A percentile compares a stretch with the other conserved stretches of the same genome.
These are phyloP conservation scores for Globisporangium solare DNA, from an alignment of 352 stramenopile genomes.

Conservation along the genomic window DNA sequence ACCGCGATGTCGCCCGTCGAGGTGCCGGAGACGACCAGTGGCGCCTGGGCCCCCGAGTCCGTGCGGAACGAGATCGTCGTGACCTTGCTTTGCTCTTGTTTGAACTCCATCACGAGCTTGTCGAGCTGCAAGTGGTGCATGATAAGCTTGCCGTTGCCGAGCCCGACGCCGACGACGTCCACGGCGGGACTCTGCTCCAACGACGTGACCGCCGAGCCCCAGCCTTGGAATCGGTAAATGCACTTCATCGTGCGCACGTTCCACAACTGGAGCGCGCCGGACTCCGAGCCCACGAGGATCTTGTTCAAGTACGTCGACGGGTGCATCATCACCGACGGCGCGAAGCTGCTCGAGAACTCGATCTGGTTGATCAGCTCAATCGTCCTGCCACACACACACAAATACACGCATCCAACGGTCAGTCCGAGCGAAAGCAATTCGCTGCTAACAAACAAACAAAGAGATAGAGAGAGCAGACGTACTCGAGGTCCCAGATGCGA, in stretches of 20 bases:
- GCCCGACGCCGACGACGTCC: conserved; percentile 86
- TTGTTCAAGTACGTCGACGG: conserved; percentile 95
- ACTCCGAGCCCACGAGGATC: conserved; percentile 82
- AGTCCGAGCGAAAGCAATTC: conserved; percentile 1
- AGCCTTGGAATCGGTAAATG: conserved; percentile 84
- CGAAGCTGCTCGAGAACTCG: conserved; percentile 51
- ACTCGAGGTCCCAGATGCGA: conserved; percentile 62
- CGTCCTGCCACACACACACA: conserved; percentile 21
- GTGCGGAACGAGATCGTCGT: conserved; percentile 88
- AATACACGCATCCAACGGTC: conserved; percentile 5
- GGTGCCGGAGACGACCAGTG: conserved; percentile 65
- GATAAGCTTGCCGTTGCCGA: conserved; percentile 75
- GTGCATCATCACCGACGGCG: conserved; percentile 80
- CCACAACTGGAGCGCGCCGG: conserved; percentile 85
- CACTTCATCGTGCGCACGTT: conserved; percentile 89
- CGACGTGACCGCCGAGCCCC: conserved; percentile 55
- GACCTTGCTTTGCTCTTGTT: conserved; percentile 72
- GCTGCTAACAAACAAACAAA: background rate
- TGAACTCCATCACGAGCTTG: conserved; percentile 74
- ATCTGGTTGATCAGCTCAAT: conserved; percentile 57
- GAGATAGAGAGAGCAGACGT: conserved; percentile 21
- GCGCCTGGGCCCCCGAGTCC: conserved; percentile 56
- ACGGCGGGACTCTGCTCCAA: conserved; percentile 87
- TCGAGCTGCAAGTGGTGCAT: conserved; percentile 88
- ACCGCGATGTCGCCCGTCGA: conserved; percentile 80